Evolutionary conservation across 192 early-diverging fungal species (phyloP).

Genomic region (Umbelopsis sp.): DNA sequence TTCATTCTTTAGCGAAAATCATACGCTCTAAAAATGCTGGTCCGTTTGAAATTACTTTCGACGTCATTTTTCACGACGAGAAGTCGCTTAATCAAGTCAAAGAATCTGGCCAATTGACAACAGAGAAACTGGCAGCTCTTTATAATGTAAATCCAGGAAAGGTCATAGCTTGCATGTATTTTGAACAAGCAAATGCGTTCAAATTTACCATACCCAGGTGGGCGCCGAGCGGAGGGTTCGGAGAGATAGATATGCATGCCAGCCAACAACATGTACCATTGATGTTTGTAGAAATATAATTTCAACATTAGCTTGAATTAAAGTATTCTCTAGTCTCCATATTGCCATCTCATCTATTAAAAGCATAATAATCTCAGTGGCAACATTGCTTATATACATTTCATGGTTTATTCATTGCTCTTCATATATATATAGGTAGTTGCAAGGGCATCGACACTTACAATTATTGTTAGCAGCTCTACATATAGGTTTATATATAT

Average conservation of each 20-base stretch:
- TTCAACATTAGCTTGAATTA: no score
- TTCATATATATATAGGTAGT: no score
- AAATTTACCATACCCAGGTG: slow-evolving; percentile 27
- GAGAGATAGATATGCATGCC: slow-evolving; percentile 27
- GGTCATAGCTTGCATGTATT: slow-evolving; percentile 24
- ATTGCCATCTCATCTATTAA: background rate
- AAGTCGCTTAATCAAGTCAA: background rate
- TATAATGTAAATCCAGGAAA: slow-evolving; percentile 14
- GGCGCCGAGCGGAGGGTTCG: slow-evolving; percentile 27
- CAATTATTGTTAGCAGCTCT: no score
- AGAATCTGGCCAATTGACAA: background rate
- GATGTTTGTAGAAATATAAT: slow-evolving; percentile 38
- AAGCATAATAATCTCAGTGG: background rate
- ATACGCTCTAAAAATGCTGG: slow-evolving; percentile 29
- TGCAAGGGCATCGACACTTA: no score
- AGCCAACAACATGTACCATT: slow-evolving; percentile 27
- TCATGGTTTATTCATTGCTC: no score
- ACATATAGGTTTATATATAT: no score
- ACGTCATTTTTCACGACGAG: slow-evolving; percentile 21
- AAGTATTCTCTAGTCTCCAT: no score
- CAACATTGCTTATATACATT: background rate
- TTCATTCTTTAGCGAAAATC: slow-evolving; percentile 2
- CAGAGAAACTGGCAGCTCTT: slow-evolving; percentile 12
- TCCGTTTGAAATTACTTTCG: slow-evolving; percentile 27
- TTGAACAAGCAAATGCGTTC: slow-evolving; percentile 27